Evolutionary conservation across 2,329 filamentous ascomycete species (phyloP).

Genomic region (Hypoxylon sp.): DNA sequence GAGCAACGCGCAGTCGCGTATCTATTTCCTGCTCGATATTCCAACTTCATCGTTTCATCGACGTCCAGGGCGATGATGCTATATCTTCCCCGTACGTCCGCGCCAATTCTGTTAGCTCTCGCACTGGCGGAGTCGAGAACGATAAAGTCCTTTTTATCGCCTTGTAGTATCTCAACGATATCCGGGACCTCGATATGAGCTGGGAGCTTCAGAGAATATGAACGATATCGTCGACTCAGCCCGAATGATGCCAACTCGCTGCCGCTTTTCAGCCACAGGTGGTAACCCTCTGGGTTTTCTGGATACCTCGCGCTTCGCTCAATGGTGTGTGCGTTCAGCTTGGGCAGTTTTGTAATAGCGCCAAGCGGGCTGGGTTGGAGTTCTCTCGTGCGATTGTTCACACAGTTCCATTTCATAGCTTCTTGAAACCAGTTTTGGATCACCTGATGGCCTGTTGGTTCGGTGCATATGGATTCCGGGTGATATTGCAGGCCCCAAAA

Average conservation of each 20-base stretch:
- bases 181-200: conserved; percentile 62
- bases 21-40: conserved; percentile 65
- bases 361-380: conserved; percentile 1
- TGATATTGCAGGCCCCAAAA: conserved; percentile 93
- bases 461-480: conserved; percentile 88
- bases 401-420: conserved; percentile 67
- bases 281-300: neutral
- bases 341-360: conserved; percentile 25
- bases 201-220: conserved; percentile 58
- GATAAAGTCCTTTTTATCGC: conserved; percentile 60
- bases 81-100: conserved; percentile 69
- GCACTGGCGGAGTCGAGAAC: conserved; percentile 71
- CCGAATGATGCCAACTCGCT: conserved; percentile 49
- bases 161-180: conserved; percentile 64
- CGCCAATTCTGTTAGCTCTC: conserved; percentile 55
- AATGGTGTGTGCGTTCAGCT: neutral
- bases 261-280: conserved; percentile 42
- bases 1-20: conserved; percentile 51
- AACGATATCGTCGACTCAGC: conserved; percentile 53
- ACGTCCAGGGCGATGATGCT: conserved; percentile 80
- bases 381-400: conserved; percentile 23
- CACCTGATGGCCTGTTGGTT: conserved; percentile 71
- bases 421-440: conserved; percentile 81
- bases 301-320: neutral
- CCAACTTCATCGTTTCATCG: conserved; percentile 65